phyloP scores from a whole-genome alignment of 2,329 filamentous ascomycete genomes.

The Diplodia intermedia region DNA sequence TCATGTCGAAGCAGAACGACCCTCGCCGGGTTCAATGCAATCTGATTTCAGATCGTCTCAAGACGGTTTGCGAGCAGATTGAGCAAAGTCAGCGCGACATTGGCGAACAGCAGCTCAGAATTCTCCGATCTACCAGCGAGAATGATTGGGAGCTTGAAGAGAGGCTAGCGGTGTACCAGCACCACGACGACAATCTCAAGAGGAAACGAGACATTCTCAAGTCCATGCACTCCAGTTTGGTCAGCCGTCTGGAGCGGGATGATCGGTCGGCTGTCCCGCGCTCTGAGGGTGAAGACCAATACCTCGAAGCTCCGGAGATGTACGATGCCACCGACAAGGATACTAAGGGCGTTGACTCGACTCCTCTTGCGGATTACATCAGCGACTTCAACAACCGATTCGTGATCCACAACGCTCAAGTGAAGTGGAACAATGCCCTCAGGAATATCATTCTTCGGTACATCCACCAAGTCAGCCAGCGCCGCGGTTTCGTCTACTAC shows the following conservation, averaged over 20 bases:
- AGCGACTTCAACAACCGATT: constrained; percentile 98
- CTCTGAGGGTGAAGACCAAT: constrained; percentile 50
- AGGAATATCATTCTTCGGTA: constrained; percentile 97
- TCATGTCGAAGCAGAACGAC: constrained; percentile 79
- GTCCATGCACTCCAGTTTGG: constrained; percentile 63
- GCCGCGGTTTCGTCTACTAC: constrained; percentile 96
- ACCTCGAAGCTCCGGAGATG: constrained; percentile 61
- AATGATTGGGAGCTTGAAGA: constrained; percentile 59
- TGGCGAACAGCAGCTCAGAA: constrained; percentile 74
- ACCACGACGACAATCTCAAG: constrained; percentile 63
- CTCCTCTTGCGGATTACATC: constrained; percentile 78
- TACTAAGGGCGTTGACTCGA: constrained; percentile 64
- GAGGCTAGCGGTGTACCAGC: constrained; percentile 62
- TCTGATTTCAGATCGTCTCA: constrained; percentile 80
- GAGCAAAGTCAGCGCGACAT: constrained; percentile 74
- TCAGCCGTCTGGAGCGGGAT: constrained; percentile 64
- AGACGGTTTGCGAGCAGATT: constrained; percentile 80
- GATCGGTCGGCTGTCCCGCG: constrained; percentile 57
- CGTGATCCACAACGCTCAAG: constrained; percentile 94
- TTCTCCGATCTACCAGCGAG: constrained; percentile 59
- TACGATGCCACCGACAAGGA: constrained; percentile 57
- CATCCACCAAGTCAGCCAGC: constrained; percentile 95
- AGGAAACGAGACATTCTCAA: constrained; percentile 66
- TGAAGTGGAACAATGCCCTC: constrained; percentile 98
- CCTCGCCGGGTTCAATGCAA: constrained; percentile 87